Conservation (phyloP, 371 early-diverging fungal species). For the Encephalitozoon intestinalis region DNA sequence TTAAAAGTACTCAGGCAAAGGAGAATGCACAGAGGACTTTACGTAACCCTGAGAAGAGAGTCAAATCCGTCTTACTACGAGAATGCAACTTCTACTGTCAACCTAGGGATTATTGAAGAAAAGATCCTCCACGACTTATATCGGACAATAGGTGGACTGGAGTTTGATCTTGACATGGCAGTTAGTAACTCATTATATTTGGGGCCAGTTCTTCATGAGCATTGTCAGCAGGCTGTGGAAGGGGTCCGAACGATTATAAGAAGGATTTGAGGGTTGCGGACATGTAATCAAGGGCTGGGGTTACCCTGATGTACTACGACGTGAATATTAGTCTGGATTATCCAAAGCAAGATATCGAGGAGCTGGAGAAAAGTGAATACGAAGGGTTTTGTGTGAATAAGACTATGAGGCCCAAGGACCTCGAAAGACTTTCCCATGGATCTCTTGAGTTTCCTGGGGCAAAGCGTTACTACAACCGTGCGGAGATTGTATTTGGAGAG, state of each 20-base stretch:
- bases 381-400: slow-evolving; percentile 21
- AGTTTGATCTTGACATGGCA: not conserved
- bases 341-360: not conserved
- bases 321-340: not conserved
- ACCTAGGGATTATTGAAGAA: not conserved
- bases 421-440: not conserved
- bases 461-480: not conserved
- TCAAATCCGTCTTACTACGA: slow-evolving; percentile 4
- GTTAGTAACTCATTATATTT: slow-evolving; percentile 1
- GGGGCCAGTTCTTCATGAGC: not conserved
- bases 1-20: not conserved
- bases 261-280: not conserved
- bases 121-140: not conserved
- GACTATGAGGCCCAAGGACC: not conserved
- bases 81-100: not conserved
- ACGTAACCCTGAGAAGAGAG: slow-evolving; percentile 5
- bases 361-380: slow-evolving; percentile 7
- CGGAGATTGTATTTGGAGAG: not conserved
- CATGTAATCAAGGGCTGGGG: not conserved
- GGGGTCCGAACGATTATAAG: not conserved
- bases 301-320: slow-evolving; percentile 21
- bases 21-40: not conserved
- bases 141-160: not conserved
- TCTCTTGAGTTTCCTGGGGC: not conserved
- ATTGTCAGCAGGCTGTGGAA: not conserved